Evolutionary conservation across 768 basidiomycete species (phyloP).

Genomic region (Coprinellus micaceus): DNA sequence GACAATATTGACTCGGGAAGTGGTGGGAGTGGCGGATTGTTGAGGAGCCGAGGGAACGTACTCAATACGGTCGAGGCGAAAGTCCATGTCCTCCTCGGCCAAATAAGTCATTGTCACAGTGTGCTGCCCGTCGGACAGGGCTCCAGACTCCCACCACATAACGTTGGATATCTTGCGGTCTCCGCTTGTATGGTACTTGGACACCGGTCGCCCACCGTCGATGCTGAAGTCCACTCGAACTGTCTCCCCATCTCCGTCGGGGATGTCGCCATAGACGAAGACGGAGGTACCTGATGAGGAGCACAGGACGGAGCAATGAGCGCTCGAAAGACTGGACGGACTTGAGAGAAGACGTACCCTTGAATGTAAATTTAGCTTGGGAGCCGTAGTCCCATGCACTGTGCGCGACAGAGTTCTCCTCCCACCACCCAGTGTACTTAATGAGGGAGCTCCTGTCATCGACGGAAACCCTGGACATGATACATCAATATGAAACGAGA

Average conservation of each 20-base stretch:
- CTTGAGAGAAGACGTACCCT: background rate
- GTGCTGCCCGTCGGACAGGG: background rate
- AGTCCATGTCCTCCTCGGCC: background rate
- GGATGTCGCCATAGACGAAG: background rate
- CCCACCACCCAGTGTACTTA: background rate
- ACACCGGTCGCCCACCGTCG: background rate
- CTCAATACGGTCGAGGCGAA: background rate
- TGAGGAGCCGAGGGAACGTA: background rate
- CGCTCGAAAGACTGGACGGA: background rate
- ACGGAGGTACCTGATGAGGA: background rate
- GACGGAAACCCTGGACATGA: background rate
- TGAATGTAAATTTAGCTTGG: background rate
- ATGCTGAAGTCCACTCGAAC: background rate
- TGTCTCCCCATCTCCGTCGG: background rate
- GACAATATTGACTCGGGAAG: no score
- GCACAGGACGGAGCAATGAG: background rate
- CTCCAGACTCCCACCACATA: background rate
- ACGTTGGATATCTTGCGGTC: background rate
- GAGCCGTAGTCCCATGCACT: background rate
- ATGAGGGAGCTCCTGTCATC: background rate
- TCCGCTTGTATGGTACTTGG: background rate
- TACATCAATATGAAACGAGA: background rate
- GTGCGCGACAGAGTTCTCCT: background rate
- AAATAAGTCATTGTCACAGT: background rate
- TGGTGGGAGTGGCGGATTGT: no score